Evolutionary conservation across 352 stramenopile genomes (phyloP), one percentile per base, ranked within the genome.

Genomic region (Phytophthora tubulina): DNA sequence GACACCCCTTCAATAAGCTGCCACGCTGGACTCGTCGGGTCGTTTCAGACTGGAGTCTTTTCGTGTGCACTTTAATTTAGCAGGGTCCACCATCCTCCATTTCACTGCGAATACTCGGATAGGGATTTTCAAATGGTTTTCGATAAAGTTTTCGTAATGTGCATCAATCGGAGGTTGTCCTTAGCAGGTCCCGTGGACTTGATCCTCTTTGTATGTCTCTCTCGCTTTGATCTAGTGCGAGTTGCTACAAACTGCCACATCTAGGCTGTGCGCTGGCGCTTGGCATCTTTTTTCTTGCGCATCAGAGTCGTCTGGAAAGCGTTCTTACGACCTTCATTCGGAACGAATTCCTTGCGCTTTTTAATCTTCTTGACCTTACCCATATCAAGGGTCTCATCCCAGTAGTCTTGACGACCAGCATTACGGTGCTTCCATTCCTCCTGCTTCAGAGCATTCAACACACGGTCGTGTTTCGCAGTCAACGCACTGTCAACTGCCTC

Each of bases 331-430:
- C 89, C 89, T 82, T 96, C 76, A 63, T 96, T 96, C 7, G 85
- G 32, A 14, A 92, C 75, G 62, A 96, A 96, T 52, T 91, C 85
- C 54, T 93, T 94, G 56, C 86, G 84, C 70, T 93, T 93, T 75
- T 93, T 93, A 54, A 94, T 70, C 75, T 94, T 96, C 63, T 94
- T 94, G 8, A 89, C 56, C 55, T 96, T 92, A 39, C 89, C 89
- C 8, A 60, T 54, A 62, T 96, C 89, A 2, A 96, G 76, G 17
- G 82, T 83, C 42, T 92, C 85, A 60, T 96, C 82, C 89, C 89
- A 96, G 35, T 82, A 86, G 71, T 92, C 88, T 51, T 90, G 87
- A 14, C 85, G 85, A 15, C 79, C 79, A 5, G 79, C 78, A 35
- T 89, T 90, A 42, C 88, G 88, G 53, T 86, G 78, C 50, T 90